Percentiles rank a stretch among this genome's conserved stretches.
These are phyloP conservation scores for Plasmodium relictum DNA, from an alignment of 169 alveolate species.

Conservation along the genomic window DNA sequence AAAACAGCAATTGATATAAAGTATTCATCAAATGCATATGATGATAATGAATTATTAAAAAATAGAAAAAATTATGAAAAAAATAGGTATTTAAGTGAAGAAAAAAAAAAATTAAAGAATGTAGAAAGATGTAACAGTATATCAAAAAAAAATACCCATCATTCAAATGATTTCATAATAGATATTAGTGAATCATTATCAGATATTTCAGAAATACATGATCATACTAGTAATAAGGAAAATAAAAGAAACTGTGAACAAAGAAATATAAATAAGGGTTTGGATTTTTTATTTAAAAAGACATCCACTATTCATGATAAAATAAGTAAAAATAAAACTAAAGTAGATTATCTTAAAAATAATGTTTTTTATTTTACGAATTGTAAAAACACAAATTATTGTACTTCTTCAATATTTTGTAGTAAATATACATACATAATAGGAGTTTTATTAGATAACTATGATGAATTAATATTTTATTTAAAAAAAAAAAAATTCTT, in stretches of 20 bases:
- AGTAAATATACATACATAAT: constrained; percentile 56
- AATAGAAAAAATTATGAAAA: neutral
- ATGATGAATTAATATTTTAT: constrained; percentile 53
- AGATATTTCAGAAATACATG: neutral
- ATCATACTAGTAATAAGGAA: neutral
- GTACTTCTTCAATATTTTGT: constrained; percentile 29
- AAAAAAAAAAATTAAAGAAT: neutral
- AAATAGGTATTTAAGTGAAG: neutral
- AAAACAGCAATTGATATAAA: constrained; percentile 23
- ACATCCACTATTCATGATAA: constrained; percentile 23
- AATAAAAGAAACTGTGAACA: neutral
- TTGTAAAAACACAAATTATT: constrained; percentile 42
- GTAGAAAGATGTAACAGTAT: neutral
- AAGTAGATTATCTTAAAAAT: neutral
- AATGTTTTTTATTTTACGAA: constrained; percentile 28
- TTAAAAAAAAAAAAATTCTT: constrained; percentile 42
- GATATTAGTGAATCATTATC: neutral
- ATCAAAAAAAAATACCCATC: neutral
- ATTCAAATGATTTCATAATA: neutral
- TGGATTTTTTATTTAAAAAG: constrained; percentile 12
- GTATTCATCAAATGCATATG: neutral
- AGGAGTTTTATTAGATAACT: constrained; percentile 23
- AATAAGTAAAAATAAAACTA: constrained; percentile 18
- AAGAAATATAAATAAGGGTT: constrained; percentile 1
- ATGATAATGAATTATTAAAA: neutral